Percentiles rank a stretch among this genome's conserved stretches.
Conservation (phyloP, 2,329 filamentous ascomycete genomes). For the Corinectria fuckeliana region DNA sequence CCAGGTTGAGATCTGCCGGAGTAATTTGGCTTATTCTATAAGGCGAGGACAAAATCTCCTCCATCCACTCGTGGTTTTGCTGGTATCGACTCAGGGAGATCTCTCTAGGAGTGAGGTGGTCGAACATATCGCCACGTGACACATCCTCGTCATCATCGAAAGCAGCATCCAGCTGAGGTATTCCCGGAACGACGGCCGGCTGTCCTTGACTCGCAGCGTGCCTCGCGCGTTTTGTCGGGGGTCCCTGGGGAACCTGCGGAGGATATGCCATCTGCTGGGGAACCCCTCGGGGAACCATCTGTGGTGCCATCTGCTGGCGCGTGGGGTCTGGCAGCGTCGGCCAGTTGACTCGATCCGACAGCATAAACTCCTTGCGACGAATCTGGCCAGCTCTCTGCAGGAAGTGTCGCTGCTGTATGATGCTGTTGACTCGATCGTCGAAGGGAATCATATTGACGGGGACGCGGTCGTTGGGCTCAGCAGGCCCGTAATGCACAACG, state of each 20-base stretch:
- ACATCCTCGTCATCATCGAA: conserved; percentile 92
- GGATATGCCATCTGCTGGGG: conserved; percentile 70
- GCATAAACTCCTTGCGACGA: conserved; percentile 91
- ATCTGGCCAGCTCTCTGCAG: conserved; percentile 81
- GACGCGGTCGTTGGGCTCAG: conserved; percentile 76
- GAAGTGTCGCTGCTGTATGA: conserved; percentile 67
- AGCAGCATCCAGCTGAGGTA: conserved; percentile 48
- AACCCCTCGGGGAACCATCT: conserved; percentile 54
- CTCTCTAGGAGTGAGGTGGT: conserved; percentile 86
- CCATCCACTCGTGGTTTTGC: conserved; percentile 99
- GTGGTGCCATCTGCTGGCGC: conserved; percentile 58
- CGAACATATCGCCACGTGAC: conserved; percentile 85
- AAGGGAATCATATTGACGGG: conserved; percentile 72
- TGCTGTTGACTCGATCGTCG: conserved; percentile 64
- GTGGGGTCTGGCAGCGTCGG: conserved; percentile 73
- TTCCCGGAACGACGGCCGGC: conserved; percentile 47
- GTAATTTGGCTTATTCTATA: conserved; percentile 86
- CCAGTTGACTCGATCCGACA: conserved; percentile 89
- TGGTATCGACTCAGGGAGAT: conserved; percentile 86
- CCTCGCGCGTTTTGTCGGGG: conserved; percentile 62
- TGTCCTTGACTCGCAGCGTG: conserved; percentile 52
- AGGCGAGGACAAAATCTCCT: conserved; percentile 91
- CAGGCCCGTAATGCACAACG: conserved; percentile 87
- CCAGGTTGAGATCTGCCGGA: conserved; percentile 85
- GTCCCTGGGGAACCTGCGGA: conserved; percentile 55